Base-by-base conservation (phyloP, 1,284 basidiomycete genomes). In the Baeospora myosura region DNA sequence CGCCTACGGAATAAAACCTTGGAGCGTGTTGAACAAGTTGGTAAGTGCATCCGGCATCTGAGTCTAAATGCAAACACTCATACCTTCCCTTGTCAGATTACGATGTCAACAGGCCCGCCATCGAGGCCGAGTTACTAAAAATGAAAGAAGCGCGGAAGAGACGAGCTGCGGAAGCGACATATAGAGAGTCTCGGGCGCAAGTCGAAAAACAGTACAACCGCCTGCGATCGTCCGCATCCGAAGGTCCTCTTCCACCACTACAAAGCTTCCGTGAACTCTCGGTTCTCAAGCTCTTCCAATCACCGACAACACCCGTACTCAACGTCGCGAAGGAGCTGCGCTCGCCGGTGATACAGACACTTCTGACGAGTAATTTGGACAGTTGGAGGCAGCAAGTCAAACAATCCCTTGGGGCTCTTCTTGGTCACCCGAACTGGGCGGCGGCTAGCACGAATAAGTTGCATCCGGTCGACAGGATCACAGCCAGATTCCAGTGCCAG, bases 401-500 rank as follows among this genome's bases (percentile, higher is more conserved):
- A 46, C 59, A 51, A 1, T 59, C 58, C 4, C 55, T 86, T n/a
- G 66, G 63, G 4, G 54, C 47, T 5, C 50, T 68, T 12, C 56
- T 82, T 4, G 81, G 76, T 0, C 65, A 63, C 44, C 55, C 62
- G 11, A 56, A 65, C 17, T 81, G 74, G 73, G 71, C 63, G 51
- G 63, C 62, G 16, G 60, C 71, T 7, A 72, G 66, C 52, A 65
- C 51, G 38, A 66, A 59, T 20, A 55, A 62, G 40, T 43, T 80
- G 5, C 74, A 76, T 55, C 81, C 79, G 0, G 68, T 71, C 11
- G 68, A 79, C 30, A 65, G 78, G 35, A 44, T 78, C 10, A 77
- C 72, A 4, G 77, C 79, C 0, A 60, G 74, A 18, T 85, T 81
- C 56, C 53, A 60, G 20, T 86, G 83, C 53, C 67, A 54, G 43